Evolutionary conservation across 805 yeast genomes (phyloP).

Genomic region (Lachancea nothofagi): DNA sequence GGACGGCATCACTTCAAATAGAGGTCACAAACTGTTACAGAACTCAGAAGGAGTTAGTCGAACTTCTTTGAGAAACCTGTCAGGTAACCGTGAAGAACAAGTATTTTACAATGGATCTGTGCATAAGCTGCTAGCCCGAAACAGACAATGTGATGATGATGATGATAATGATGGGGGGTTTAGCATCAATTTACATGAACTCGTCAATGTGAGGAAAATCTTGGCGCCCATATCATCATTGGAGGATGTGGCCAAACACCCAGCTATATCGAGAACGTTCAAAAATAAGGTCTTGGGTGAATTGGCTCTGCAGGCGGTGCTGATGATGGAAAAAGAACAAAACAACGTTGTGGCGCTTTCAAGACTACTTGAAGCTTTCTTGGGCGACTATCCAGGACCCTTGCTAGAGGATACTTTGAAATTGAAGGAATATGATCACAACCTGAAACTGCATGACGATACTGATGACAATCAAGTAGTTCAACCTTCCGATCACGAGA

Average conservation of each 20-base stretch:
- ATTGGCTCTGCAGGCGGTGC: slow-evolving; percentile 68
- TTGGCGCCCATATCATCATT: slow-evolving; percentile 79
- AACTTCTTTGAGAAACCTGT: slow-evolving; percentile 35
- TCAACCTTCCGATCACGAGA: too few species aligned
- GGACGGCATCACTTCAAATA: slow-evolving; percentile 39
- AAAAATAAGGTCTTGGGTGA: slow-evolving; percentile 48
- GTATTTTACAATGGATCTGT: slow-evolving; percentile 35
- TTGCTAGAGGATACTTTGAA: slow-evolving; percentile 59
- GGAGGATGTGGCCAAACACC: slow-evolving; percentile 67
- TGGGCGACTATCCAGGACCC: slow-evolving; percentile 81
- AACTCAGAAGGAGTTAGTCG: slow-evolving; percentile 45
- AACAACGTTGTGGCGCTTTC: slow-evolving; percentile 64
- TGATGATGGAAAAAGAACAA: slow-evolving; percentile 77
- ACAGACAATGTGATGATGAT: slow-evolving; percentile 20
- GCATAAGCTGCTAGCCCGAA: slow-evolving; percentile 30
- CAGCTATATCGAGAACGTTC: slow-evolving; percentile 62
- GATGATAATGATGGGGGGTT: slow-evolving; percentile 32
- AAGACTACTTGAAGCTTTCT: slow-evolving; percentile 65
- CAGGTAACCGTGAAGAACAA: slow-evolving; percentile 29
- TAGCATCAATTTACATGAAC: slow-evolving; percentile 42
- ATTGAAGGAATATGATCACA: slow-evolving; percentile 66
- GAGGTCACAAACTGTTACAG: slow-evolving; percentile 54
- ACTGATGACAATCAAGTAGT: slow-evolving; percentile 17
- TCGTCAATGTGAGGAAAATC: slow-evolving; percentile 51
- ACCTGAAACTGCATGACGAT: slow-evolving; percentile 35